Conservation (phyloP, 441 rosid genomes). For the Gossypium davidsonii region DNA sequence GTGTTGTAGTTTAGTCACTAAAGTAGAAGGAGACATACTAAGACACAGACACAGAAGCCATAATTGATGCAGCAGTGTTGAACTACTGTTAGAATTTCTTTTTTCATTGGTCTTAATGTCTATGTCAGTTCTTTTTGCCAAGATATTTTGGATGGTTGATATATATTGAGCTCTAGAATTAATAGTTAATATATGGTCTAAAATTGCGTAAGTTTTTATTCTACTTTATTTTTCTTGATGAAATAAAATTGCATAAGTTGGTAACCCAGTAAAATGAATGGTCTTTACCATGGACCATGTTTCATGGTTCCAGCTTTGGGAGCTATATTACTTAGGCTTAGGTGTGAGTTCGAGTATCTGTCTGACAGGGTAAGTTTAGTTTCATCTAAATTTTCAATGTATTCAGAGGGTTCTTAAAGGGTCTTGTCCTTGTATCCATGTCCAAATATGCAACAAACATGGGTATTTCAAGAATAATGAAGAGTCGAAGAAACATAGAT, state of each 20-base stretch:
- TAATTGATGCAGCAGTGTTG: neutral
- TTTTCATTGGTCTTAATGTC: neutral
- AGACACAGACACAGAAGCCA: neutral
- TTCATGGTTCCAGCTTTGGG: neutral
- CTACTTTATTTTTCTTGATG: no score
- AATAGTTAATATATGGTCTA: neutral
- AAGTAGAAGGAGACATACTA: neutral
- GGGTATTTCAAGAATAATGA: neutral
- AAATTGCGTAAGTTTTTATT: neutral
- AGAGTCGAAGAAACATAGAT: neutral
- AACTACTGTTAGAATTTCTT: neutral
- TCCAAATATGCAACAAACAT: neutral
- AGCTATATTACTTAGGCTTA: neutral
- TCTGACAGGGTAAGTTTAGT: neutral
- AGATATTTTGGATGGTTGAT: neutral
- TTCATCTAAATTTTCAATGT: neutral
- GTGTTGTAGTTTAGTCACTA: neutral
- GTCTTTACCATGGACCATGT: neutral
- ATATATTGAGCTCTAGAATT: neutral
- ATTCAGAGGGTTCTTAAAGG: neutral
- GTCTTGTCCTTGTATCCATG: neutral
- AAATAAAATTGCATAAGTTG: no score
- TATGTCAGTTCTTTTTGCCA: neutral
- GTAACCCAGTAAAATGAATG: neutral
- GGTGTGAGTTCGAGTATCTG: neutral